phyloP scores from a whole-genome alignment of 139 green algal genomes.

The Deuterostichococcus epilithicus region DNA sequence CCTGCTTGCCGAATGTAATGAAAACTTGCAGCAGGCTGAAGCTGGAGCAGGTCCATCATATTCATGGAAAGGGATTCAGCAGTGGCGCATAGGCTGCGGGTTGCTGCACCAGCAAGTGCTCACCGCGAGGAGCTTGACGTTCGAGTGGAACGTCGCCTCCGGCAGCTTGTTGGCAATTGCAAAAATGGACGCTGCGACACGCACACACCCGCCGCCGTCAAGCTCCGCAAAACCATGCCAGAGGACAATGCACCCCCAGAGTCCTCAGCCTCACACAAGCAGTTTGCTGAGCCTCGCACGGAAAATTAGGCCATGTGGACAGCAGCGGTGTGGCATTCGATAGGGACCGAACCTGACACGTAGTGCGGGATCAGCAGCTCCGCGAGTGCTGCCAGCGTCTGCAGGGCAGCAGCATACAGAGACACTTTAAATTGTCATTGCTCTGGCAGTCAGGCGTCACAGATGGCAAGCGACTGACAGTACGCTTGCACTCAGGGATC shows the following conservation, averaged over 20 bases:
- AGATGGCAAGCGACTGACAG: not conserved
- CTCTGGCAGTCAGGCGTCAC: not conserved
- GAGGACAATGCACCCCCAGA: no score
- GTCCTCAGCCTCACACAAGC: no score
- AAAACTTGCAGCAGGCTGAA: not conserved
- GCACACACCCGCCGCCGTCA: no score
- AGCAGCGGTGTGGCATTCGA: no score
- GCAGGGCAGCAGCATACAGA: not conserved
- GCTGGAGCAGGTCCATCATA: not conserved
- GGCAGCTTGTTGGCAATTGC: slow-evolving; percentile 28
- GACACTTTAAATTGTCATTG: not conserved
- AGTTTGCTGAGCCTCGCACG: no score
- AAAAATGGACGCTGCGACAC: slow-evolving; percentile 71
- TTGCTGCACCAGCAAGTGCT: not conserved
- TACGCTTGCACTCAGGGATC: not conserved
- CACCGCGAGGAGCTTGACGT: slow-evolving; percentile 42
- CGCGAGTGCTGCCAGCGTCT: slow-evolving; percentile 13
- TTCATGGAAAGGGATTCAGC: not conserved
- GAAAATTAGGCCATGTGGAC: no score
- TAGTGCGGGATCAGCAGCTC: slow-evolving; percentile 82
- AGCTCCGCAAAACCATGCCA: no score
- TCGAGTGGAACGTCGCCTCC: slow-evolving; percentile 28
- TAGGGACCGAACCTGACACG: no score
- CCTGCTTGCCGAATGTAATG: not conserved
- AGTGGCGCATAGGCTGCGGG: not conserved